Conservation (phyloP, 2,329 filamentous ascomycete species). For the Colletotrichum sansevieriae region DNA sequence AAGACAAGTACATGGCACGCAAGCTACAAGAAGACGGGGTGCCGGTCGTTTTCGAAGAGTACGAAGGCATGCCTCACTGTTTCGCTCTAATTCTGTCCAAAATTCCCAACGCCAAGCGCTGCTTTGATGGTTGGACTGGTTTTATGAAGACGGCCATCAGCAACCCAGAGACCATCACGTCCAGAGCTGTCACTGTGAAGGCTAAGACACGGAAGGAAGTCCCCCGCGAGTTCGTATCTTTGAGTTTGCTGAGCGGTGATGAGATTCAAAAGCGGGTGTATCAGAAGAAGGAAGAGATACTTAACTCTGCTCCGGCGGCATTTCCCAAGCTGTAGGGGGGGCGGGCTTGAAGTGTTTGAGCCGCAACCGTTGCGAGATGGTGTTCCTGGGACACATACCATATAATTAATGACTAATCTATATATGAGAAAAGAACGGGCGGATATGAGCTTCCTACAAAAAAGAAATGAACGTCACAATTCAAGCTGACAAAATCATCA, state of each 20-base stretch:
- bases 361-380: not conserved
- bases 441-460: not conserved
- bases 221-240: constrained; percentile 55
- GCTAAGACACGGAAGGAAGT: constrained; percentile 66
- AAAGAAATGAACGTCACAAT: not conserved
- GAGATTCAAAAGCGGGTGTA: constrained; percentile 57
- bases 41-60: constrained; percentile 76
- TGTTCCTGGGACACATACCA: constrained; percentile 2
- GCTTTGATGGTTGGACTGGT: constrained; percentile 66
- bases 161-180: constrained; percentile 50
- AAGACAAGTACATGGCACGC: constrained; percentile 71
- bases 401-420: not conserved
- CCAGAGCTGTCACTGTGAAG: constrained; percentile 60
- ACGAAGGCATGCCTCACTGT: constrained; percentile 84
- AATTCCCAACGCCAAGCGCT: constrained; percentile 61
- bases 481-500: too few relatives aligned
- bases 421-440: not conserved
- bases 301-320: constrained; percentile 43
- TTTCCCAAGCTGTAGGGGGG: constrained; percentile 49
- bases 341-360: not conserved
- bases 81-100: constrained; percentile 71
- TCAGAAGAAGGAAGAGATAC: constrained; percentile 43
- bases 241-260: constrained; percentile 59
- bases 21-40: constrained; percentile 70
- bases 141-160: constrained; percentile 65